A percentile compares a stretch with the other conserved stretches of the same genome.
phyloP scores from a whole-genome alignment of 768 basidiomycete genomes.

The Boletus rubropictus region DNA sequence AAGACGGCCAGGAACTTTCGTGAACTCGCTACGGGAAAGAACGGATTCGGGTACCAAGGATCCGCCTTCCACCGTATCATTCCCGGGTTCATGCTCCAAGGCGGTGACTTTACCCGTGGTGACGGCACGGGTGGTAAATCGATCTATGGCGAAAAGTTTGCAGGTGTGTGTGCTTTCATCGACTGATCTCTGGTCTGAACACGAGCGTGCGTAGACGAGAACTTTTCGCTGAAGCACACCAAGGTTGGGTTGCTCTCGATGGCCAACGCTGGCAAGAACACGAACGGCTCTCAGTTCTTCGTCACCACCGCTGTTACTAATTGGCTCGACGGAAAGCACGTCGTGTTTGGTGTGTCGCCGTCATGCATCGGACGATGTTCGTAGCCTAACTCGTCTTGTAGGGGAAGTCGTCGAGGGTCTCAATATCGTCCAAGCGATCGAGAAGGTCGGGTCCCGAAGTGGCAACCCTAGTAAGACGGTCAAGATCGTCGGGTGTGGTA shows the following conservation, averaged over 20 bases:
- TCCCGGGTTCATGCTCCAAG: constrained; percentile 83
- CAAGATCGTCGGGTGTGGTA: constrained; percentile 1
- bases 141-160: constrained; percentile 67
- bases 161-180: constrained; percentile 33
- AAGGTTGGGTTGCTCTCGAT: constrained; percentile 66
- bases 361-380: not conserved
- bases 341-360: constrained; percentile 13
- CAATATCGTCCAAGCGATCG: not conserved
- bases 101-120: constrained; percentile 72
- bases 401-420: constrained; percentile 6
- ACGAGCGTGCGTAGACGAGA: constrained; percentile 59
- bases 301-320: constrained; percentile 70
- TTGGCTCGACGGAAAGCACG: constrained; percentile 14
- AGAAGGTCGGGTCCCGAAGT: not conserved
- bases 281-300: constrained; percentile 91
- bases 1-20: constrained; percentile 82
- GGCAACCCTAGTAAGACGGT: not conserved
- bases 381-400: not conserved
- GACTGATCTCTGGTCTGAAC: constrained; percentile 11
- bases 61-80: constrained; percentile 77
- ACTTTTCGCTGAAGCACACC: constrained; percentile 71
- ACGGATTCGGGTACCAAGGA: constrained; percentile 71
- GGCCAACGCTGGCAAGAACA: constrained; percentile 78
- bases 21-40: constrained; percentile 71
- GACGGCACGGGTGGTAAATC: constrained; percentile 79